Conservation (phyloP, 495 filamentous ascomycete genomes). For the Annulohypoxylon bovei region DNA sequence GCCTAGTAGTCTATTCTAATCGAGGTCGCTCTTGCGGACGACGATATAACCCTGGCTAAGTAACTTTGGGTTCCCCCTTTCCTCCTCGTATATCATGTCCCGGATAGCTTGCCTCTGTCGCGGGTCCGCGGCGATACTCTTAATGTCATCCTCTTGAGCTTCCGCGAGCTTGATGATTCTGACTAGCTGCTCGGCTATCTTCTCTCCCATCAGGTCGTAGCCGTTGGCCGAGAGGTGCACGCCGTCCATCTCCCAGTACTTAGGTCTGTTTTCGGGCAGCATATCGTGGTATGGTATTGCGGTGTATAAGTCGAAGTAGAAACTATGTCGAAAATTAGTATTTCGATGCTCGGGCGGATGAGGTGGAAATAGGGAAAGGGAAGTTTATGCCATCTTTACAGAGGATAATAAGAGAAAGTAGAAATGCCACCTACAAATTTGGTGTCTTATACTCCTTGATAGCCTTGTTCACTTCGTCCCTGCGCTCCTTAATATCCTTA, state of each 20-base stretch:
- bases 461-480: constrained; percentile 60
- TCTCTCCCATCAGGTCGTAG: constrained; percentile 67
- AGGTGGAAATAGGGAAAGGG: not conserved
- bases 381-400: not conserved
- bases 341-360: not conserved
- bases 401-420: not conserved
- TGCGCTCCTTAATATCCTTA: constrained; percentile 47
- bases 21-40: constrained; percentile 55
- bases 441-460: constrained; percentile 59
- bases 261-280: constrained; percentile 50
- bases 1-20: constrained; percentile 39
- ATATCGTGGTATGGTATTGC: constrained; percentile 64
- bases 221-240: constrained; percentile 68
- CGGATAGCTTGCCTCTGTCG: constrained; percentile 50
- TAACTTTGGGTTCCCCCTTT: constrained; percentile 50
- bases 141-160: constrained; percentile 44
- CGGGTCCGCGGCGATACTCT: constrained; percentile 33
- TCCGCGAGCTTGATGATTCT: constrained; percentile 53
- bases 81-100: constrained; percentile 54
- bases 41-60: constrained; percentile 59
- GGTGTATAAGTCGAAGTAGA: constrained; percentile 63
- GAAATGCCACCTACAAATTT: constrained; percentile 55
- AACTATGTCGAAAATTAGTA: constrained; percentile 42
- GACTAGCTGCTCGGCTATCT: constrained; percentile 60
- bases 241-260: constrained; percentile 67